phyloP scores from a whole-genome alignment of 169 alveolate species.

The Eimeria falciformis region DNA sequence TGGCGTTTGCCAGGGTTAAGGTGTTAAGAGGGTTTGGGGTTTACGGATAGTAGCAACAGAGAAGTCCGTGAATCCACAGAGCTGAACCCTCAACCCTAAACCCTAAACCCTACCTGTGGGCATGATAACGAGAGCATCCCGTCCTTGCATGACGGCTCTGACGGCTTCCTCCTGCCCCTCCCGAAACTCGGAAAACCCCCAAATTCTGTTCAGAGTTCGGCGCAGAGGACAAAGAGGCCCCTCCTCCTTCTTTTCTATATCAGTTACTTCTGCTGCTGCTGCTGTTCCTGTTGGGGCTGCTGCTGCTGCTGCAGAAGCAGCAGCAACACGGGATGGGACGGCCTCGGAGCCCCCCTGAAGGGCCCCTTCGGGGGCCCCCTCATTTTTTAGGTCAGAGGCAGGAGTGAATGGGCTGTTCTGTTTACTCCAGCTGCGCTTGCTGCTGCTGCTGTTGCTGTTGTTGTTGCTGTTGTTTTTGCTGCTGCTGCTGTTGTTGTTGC shows the following conservation, averaged over 20 bases:
- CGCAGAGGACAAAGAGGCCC: constrained; percentile 25
- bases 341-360: not conserved
- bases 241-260: not conserved
- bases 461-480: not conserved
- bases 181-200: constrained; percentile 52
- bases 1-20: too few relatives aligned
- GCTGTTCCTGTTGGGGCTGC: constrained; percentile 1
- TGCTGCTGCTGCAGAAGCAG: constrained; percentile 39
- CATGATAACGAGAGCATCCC: constrained; percentile 91
- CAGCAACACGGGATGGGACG: not conserved
- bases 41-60: not conserved
- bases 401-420: constrained; percentile 24
- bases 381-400: not conserved
- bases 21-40: not conserved
- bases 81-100: not conserved
- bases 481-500: constrained; percentile 17
- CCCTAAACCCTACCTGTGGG: constrained; percentile 86
- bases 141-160: constrained; percentile 61
- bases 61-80: not conserved
- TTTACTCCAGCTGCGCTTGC: not conserved
- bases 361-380: not conserved
- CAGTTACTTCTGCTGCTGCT: constrained; percentile 37
- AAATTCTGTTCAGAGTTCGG: constrained; percentile 3
- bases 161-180: constrained; percentile 69
- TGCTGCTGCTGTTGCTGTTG: constrained; percentile 25